phyloP scores from a whole-genome alignment of 306 rosid genomes.

The Cucumis cinereus region DNA sequence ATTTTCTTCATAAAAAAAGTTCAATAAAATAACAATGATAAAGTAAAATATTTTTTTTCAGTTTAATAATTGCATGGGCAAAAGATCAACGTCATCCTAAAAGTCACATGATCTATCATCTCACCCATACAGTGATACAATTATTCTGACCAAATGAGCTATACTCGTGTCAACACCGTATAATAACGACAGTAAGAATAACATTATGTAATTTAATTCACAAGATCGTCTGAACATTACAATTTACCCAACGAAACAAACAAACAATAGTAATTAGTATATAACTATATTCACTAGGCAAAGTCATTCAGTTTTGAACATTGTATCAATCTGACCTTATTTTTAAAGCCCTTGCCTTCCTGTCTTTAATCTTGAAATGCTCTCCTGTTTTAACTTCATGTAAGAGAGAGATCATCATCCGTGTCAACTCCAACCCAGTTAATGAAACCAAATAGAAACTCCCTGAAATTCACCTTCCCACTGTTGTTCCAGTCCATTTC shows the following conservation, averaged over 20 bases:
- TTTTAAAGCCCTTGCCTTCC: not conserved
- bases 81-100: not conserved
- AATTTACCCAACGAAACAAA: not conserved
- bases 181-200: not conserved
- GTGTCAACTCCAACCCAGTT: conserved; percentile 72
- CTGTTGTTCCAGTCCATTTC: conserved; percentile 89
- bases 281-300: not conserved
- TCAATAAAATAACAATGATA: too few species aligned
- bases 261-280: not conserved
- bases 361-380: not conserved
- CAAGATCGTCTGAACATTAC: not conserved
- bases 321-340: not conserved
- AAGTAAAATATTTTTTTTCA: too few species aligned
- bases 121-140: not conserved
- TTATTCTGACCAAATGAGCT: not conserved
- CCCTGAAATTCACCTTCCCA: conserved; percentile 67
- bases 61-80: not conserved
- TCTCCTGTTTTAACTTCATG: not conserved
- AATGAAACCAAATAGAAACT: conserved; percentile 74
- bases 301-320: not conserved
- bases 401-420: conserved; percentile 33
- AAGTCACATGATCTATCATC: too few species aligned
- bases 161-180: not conserved
- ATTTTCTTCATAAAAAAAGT: too few species aligned
- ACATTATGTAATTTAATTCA: not conserved